Evolutionary conservation across 176 grass and related monocot species (phyloP).

Genomic region (Eremochloa ophiuroides): DNA sequence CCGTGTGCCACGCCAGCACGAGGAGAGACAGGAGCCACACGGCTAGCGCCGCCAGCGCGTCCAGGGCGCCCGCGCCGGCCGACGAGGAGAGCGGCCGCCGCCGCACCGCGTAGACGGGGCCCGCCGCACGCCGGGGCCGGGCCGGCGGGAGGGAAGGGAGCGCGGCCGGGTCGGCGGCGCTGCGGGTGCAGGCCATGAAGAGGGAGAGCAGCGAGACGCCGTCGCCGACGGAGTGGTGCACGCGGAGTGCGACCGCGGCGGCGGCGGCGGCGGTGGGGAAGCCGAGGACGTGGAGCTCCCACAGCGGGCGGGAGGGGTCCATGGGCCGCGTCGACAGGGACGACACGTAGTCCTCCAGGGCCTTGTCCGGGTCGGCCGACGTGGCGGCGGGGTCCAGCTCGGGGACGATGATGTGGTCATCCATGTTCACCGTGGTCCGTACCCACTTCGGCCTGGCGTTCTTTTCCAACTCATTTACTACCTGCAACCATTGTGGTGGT

Average conservation of each 20-base stretch:
- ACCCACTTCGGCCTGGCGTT: constrained; percentile 46
- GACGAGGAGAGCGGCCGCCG: too few relatives aligned
- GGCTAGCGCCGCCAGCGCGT: constrained; percentile 13
- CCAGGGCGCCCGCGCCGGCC: not conserved
- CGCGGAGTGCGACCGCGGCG: constrained; percentile 49
- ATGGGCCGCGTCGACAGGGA: constrained; percentile 51
- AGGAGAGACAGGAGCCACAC: constrained; percentile 26
- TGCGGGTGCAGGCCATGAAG: constrained; percentile 76
- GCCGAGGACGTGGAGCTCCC: constrained; percentile 91
- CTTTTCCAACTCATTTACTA: constrained; percentile 28
- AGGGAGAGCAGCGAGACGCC: constrained; percentile 83
- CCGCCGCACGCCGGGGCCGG: not conserved
- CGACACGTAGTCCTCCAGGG: constrained; percentile 70
- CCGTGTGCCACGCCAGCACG: constrained; percentile 57
- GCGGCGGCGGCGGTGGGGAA: constrained; percentile 64
- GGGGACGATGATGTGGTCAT: constrained; percentile 70
- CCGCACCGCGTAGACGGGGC: constrained; percentile 24
- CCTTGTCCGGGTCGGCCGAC: constrained; percentile 24
- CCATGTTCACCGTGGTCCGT: constrained; percentile 48
- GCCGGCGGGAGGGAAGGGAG: constrained; percentile 35
- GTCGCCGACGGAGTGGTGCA: constrained; percentile 89
- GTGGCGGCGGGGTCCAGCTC: constrained; percentile 31
- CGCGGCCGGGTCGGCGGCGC: constrained; percentile 42
- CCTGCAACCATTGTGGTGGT: constrained; percentile 4
- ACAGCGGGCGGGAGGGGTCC: constrained; percentile 64